Percentiles rank a stretch among this genome's conserved stretches.
Conservation (phyloP, 1,284 basidiomycete genomes). For the Ustilago shanxiensis region DNA sequence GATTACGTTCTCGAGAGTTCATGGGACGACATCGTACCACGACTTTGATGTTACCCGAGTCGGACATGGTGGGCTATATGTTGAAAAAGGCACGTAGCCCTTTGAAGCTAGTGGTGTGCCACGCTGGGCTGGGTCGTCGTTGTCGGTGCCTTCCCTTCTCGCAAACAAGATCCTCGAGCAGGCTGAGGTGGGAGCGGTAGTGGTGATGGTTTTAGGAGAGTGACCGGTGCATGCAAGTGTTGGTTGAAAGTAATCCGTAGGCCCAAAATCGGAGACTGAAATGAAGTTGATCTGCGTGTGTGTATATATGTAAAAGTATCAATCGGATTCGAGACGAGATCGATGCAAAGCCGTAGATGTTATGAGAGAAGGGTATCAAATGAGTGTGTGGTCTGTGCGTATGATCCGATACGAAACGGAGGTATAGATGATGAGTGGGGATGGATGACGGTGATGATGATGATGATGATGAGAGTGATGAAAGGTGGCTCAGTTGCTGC, state of each 20-base stretch:
- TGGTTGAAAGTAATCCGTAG: not conserved
- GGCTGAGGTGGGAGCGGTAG: too few relatives aligned
- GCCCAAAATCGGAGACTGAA: not conserved
- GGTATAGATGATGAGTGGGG: not conserved
- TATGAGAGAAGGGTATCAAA: constrained; percentile 14
- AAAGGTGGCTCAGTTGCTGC: not conserved
- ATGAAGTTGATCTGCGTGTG: constrained; percentile 1
- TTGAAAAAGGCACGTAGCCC: too few relatives aligned
- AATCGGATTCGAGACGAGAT: not conserved
- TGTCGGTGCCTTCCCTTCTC: too few relatives aligned
- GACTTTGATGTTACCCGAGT: constrained; percentile 69
- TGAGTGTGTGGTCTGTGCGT: constrained; percentile 14
- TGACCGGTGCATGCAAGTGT: too few relatives aligned
- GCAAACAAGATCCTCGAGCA: too few relatives aligned
- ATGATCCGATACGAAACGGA: not conserved
- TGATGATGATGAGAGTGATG: constrained; percentile 4
- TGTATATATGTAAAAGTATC: not conserved
- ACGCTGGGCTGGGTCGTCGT: too few relatives aligned
- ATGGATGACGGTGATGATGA: constrained; percentile 13
- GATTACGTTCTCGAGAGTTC: constrained; percentile 60
- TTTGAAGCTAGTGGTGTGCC: not conserved
- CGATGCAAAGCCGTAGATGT: not conserved
- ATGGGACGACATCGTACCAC: constrained; percentile 67
- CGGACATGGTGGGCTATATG: constrained; percentile 53
- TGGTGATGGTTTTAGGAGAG: too few relatives aligned